Evolutionary conservation across 2,329 filamentous ascomycete genomes (phyloP), one percentile per base, ranked within the genome.

Genomic region (Xylaria sp.): DNA sequence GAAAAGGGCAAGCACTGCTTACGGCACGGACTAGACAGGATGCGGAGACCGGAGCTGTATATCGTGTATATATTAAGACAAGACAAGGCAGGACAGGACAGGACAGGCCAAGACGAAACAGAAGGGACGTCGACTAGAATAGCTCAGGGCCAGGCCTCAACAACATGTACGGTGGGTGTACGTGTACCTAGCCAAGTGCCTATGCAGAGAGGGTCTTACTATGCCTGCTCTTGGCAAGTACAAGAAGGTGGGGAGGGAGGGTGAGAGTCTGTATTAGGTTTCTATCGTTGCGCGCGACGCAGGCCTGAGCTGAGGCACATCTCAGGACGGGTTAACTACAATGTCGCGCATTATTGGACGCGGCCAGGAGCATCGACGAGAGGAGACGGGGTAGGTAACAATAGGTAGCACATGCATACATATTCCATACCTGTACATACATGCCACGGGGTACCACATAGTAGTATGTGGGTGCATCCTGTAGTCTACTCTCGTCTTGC

Each of bases 271-370:
- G 9, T 39, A 13, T 29, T 7, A 26, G 13, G 40, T n/a, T n/a
- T n/a, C n/a, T n/a, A n/a, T n/a, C n/a, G n/a, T n/a, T n/a, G n/a
- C n/a, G n/a, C n/a, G n/a, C n/a, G n/a, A n/a, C n/a, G n/a, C n/a
- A n/a, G n/a, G n/a, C n/a, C n/a, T n/a, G n/a, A n/a, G n/a, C n/a
- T n/a, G n/a, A n/a, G n/a, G n/a, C n/a, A n/a, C n/a, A n/a, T n/a
- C n/a, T n/a, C n/a, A n/a, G n/a, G n/a, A n/a, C n/a, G n/a, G n/a
- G n/a, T n/a, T n/a, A n/a, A n/a, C 52, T 56, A 54, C 54, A 57
- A 51, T 58, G 60, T 59, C 52, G 55, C 53, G 53, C 54, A 56
- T 49, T 20, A 46, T 54, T 52, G 37, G 38, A 19, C 24, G 39
- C 53, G 46, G 53, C 39, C 41, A 48, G 50, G 16, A 39, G 54